Conservation (phyloP, 179 eudicot genomes). For the Camellia oleifera region DNA sequence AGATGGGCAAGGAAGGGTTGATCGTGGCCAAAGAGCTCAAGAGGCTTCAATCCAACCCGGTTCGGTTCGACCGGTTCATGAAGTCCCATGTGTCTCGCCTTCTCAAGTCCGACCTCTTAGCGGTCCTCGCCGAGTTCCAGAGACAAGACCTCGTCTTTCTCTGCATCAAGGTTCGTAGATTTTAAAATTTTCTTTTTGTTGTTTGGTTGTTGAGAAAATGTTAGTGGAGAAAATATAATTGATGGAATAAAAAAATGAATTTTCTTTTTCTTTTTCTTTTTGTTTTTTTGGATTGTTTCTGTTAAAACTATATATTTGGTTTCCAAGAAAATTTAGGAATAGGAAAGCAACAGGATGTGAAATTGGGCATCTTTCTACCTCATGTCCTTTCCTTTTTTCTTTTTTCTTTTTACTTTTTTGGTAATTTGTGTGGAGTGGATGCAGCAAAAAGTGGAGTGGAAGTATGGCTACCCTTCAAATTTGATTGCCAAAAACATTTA, state of each 20-base stretch:
- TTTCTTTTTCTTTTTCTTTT: not conserved
- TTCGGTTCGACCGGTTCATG: conserved; percentile 62
- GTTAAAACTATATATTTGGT: not conserved
- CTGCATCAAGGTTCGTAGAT: conserved; percentile 58
- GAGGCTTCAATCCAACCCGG: conserved; percentile 60
- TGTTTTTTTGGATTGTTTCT: not conserved
- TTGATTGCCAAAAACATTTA: too few species aligned
- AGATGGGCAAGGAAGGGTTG: conserved; percentile 84
- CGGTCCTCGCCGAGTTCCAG: conserved; percentile 83
- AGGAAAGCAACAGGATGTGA: too few species aligned
- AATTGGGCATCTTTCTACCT: too few species aligned
- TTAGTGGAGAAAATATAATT: not conserved
- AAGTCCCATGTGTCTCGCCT: conserved; percentile 70
- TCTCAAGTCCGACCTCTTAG: conserved; percentile 72
- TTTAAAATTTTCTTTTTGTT: not conserved
- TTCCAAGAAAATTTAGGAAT: not conserved
- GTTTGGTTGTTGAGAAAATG: not conserved
- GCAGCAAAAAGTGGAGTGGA: too few species aligned
- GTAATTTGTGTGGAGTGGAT: too few species aligned
- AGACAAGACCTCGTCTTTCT: conserved; percentile 83
- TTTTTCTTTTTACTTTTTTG: too few species aligned
- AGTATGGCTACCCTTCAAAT: too few species aligned
- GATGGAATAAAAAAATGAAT: too few species aligned
- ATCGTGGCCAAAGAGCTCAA: conserved; percentile 83
- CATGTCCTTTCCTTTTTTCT: too few species aligned